Base-by-base conservation (phyloP, 306 rosid species). In the Acacia confusa region DNA sequence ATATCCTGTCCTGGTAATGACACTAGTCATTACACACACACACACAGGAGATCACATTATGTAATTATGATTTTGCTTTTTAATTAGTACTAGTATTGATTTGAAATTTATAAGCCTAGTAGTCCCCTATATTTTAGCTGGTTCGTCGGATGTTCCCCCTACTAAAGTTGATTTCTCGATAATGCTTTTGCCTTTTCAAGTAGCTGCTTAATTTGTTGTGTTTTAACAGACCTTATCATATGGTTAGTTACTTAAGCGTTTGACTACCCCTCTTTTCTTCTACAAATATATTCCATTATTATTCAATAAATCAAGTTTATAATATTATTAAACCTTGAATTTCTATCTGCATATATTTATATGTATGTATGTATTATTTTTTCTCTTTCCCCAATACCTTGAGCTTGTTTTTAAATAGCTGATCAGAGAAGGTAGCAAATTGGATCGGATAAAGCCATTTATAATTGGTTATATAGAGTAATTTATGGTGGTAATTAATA, bases 1-100 rank as follows among this genome's bases (percentile, higher is more conserved):
- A 95, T 95, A 80, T 88, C 97, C 65, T 95, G 99, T 78, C 97
- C 99, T 38, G 97, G 99, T 95, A 77, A 85, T 67, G 52, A 6
- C 79, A 43, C 74, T 80, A 63, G 63, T 75, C 85, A 84, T 70
- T 27, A 28, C 15, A 5, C 38, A 4, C 38, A 5, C 38, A 6
- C 40, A 0, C 40, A 36, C 0, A 61, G 34, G 67, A 61, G 67
- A 61, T 11, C 19, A 25, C 19, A 27, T 25, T 61, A 13, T 61
- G 20, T 61, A 61, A 27, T 25, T 12, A 11, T 25, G 67, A 60
- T 60, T 60, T 10, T 25, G 27, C 9, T 60, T 25, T 24, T 61
- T 24, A 60, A 24, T 24, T 60, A 12, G 16, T 11, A 25, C 2
- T 2, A 9, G 66, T 60, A 24, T 60, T 60, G 17, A 60, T 60